These are phyloP conservation scores for Picea sitchensis DNA, from an alignment of 75 land plant species.

Conservation along the genomic window DNA sequence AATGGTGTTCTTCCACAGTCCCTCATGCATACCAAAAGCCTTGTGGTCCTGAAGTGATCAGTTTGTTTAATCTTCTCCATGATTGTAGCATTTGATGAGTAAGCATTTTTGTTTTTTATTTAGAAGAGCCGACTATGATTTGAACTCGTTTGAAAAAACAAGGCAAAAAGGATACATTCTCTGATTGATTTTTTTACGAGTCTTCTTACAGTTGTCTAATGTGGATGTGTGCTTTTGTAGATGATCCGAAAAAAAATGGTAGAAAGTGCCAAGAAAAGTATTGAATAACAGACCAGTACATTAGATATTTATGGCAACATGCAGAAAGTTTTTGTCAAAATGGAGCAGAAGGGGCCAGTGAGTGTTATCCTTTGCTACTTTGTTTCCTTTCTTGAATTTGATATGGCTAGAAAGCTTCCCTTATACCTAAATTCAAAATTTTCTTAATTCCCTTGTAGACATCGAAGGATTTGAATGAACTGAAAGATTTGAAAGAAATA, in stretches of 20 bases:
- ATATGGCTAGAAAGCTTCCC: not conserved
- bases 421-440: not conserved
- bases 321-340: constrained; percentile 61
- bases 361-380: constrained; percentile 3
- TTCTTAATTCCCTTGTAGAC: constrained; percentile 13
- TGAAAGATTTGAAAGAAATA: constrained; percentile 53
- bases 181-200: not conserved
- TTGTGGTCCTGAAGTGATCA: constrained; percentile 76
- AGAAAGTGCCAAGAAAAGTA: constrained; percentile 56
- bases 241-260: constrained; percentile 77
- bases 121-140: not conserved
- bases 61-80: constrained; percentile 17
- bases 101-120: not conserved
- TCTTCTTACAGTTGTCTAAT: constrained; percentile 1
- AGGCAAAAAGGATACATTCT: not conserved
- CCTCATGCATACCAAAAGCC: constrained; percentile 89
- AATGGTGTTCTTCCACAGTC: constrained; percentile 95
- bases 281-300: constrained; percentile 48
- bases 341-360: constrained; percentile 40
- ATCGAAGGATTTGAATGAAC: constrained; percentile 26
- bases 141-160: not conserved
- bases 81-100: too few species aligned
- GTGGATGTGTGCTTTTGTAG: constrained; percentile 22
- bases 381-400: not conserved
- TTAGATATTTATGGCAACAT: constrained; percentile 61